Evolutionary conservation across 768 basidiomycete genomes (phyloP).

Genomic region (Mrakia frigida): DNA sequence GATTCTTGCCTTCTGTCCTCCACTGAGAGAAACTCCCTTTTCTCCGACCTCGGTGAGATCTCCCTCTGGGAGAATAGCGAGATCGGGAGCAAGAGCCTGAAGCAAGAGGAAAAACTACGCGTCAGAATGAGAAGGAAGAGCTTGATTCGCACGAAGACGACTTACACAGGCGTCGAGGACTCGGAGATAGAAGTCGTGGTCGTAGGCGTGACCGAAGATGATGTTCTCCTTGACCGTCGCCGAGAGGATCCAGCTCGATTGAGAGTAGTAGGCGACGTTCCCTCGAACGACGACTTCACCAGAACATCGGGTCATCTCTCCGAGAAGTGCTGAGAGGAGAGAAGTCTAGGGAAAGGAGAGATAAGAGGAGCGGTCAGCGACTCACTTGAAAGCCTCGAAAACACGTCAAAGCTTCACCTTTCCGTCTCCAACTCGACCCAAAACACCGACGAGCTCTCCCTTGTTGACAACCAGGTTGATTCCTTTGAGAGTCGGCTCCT

Average conservation of each 20-base stretch:
- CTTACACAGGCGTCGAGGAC: constrained; percentile 73
- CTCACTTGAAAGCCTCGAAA: too few species aligned
- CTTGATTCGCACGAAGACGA: too few species aligned
- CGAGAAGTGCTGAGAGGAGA: constrained; percentile 71
- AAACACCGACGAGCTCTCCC: constrained; percentile 75
- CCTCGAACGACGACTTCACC: constrained; percentile 68
- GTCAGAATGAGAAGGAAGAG: too few species aligned
- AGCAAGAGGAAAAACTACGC: background rate
- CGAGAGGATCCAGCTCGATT: constrained; percentile 85
- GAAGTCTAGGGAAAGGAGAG: constrained; percentile 51
- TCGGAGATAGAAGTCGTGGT: constrained; percentile 65
- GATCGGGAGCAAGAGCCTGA: constrained; percentile 66
- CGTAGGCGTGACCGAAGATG: constrained; percentile 80
- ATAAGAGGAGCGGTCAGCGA: background rate
- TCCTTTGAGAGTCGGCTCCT: constrained; percentile 62
- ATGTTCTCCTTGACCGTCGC: constrained; percentile 86
- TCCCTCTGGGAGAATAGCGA: constrained; percentile 71
- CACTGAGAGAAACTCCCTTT: constrained; percentile 41
- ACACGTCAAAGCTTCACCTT: constrained; percentile 55
- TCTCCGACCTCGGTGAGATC: constrained; percentile 52
- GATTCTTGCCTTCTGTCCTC: constrained; percentile 45
- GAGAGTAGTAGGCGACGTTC: constrained; percentile 73
- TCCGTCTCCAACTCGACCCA: constrained; percentile 86
- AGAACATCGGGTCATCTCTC: constrained; percentile 73
- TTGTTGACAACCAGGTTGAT: constrained; percentile 72